Evolutionary conservation across 495 filamentous ascomycete genomes (phyloP), one percentile per base, ranked within the genome.

Genomic region (Xylaria sp.): DNA sequence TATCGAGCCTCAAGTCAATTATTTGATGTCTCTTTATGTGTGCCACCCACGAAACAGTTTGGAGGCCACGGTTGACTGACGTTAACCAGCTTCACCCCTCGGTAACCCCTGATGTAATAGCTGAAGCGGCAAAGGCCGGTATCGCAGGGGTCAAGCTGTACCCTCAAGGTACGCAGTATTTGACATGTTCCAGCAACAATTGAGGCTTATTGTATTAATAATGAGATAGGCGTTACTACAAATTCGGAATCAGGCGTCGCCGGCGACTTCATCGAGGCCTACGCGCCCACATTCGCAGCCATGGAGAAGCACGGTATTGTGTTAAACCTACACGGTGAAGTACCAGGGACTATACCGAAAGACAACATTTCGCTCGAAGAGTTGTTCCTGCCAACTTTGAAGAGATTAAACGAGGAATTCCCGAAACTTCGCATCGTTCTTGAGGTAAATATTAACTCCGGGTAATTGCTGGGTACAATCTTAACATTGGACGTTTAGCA

Each of bases 21-120:
- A 89, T 77, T 87, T 97, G 68, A 97, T 98, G 94, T 92, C 93
- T 5, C 86, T 98, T 33, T 98, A 96, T 78, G 88, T 78, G 9
- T 50, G 76, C 68, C 52, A 12, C 41, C 46, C n/a, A 6, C 2
- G 5, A 5, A 1, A 48, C 33, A 61, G 15, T 65, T 46, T 35
- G 21, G 41, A 31, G 21, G 14, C 55, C 35, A 67, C 26, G 21
- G 40, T 55, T 64, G 69, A 53, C 69, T 63, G 26, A 63, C 33
- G 9, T 21, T 44, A 12, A 48, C 17, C n/a, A 78, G 78, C 78
- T 80, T 74, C 90, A 93, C 75, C 85, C 91, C 57, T 87, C 83
- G 35, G 87, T 97, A 61, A 97, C 92, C 3, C 92, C 94, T 7
- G 91, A 92, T 43, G 89, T 89, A 15, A 93, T 98, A 68, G 85